phyloP scores from a whole-genome alignment of 2,329 filamentous ascomycete genomes.

The Fusarium chuoi region DNA sequence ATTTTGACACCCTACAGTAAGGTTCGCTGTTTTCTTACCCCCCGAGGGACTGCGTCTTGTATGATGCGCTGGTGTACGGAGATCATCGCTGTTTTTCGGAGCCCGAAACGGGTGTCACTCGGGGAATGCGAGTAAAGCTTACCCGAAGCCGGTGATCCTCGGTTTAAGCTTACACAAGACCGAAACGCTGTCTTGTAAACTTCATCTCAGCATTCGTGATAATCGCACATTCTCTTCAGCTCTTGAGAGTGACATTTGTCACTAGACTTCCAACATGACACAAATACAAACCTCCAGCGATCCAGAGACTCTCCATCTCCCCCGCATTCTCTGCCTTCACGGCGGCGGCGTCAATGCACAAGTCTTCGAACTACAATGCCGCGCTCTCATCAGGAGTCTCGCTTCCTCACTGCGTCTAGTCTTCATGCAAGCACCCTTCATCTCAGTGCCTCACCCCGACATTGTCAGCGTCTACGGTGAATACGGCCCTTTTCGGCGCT shows the following conservation, averaged over 20 bases:
- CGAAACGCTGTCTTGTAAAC: constrained; percentile 6
- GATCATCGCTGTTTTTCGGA: constrained; percentile 14
- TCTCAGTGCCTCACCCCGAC: constrained; percentile 68
- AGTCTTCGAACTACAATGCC: constrained; percentile 76
- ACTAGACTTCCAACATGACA: constrained; percentile 19
- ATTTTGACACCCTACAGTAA: too few relatives aligned
- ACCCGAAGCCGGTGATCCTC: constrained; percentile 18
- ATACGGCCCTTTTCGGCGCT: constrained; percentile 71
- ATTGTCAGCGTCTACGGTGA: constrained; percentile 73
- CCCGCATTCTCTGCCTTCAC: constrained; percentile 83
- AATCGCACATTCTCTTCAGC: not conserved
- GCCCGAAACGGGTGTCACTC: constrained; percentile 15
- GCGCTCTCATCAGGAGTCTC: constrained; percentile 61
- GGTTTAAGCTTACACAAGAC: not conserved
- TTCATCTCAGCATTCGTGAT: not conserved
- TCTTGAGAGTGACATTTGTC: not conserved
- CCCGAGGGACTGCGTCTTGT: not conserved
- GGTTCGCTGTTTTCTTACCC: too few relatives aligned
- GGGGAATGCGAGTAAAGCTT: constrained; percentile 17
- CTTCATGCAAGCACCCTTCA: constrained; percentile 77
- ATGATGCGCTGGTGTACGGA: not conserved
- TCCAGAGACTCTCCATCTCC: constrained; percentile 50
- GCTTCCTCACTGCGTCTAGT: constrained; percentile 72
- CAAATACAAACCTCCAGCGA: constrained; percentile 20
- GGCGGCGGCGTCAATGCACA: constrained; percentile 79